These are phyloP conservation scores for Blastomyces silverae DNA, from an alignment of 2,329 filamentous ascomycete species.

Conservation along the genomic window DNA sequence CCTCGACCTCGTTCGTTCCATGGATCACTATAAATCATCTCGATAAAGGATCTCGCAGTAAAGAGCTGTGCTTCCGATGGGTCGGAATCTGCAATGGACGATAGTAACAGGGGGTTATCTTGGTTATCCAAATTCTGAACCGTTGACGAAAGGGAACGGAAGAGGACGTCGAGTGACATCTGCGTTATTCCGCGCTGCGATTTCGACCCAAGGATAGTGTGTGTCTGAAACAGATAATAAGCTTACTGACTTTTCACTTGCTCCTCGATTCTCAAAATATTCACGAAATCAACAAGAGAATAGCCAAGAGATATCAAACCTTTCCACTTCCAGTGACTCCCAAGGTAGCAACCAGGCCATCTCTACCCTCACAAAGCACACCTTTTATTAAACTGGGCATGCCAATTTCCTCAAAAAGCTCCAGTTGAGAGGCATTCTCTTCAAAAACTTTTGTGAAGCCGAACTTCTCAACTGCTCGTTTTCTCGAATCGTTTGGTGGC, in stretches of 20 bases:
- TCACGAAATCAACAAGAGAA: background rate
- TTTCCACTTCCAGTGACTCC: slow-evolving; percentile 96
- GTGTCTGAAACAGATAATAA: slow-evolving; percentile 56
- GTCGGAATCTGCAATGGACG: slow-evolving; percentile 70
- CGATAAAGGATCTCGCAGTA: slow-evolving; percentile 68
- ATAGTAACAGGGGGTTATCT: slow-evolving; percentile 56
- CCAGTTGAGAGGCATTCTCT: slow-evolving; percentile 73
- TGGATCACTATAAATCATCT: slow-evolving; percentile 65
- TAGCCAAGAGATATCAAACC: slow-evolving; percentile 45
- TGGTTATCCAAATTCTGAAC: slow-evolving; percentile 55
- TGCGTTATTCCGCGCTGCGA: slow-evolving; percentile 85
- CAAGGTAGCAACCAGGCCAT: slow-evolving; percentile 83
- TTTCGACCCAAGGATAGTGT: slow-evolving; percentile 87
- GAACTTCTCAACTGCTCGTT: slow-evolving; percentile 86
- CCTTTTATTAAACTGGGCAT: slow-evolving; percentile 71
- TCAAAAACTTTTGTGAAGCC: slow-evolving; percentile 91
- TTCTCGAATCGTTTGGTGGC: slow-evolving; percentile 73
- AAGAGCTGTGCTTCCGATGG: slow-evolving; percentile 72
- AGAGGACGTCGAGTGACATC: slow-evolving; percentile 82
- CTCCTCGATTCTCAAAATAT: background rate
- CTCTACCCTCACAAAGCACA: slow-evolving; percentile 74
- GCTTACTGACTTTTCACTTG: background rate
- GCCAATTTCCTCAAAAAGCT: slow-evolving; percentile 75
- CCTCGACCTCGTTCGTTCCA: slow-evolving; percentile 51
- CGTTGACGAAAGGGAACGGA: slow-evolving; percentile 67